Evolutionary conservation across 208 protist genomes (phyloP).

Genomic region (Acanthamoeba castellanii): DNA sequence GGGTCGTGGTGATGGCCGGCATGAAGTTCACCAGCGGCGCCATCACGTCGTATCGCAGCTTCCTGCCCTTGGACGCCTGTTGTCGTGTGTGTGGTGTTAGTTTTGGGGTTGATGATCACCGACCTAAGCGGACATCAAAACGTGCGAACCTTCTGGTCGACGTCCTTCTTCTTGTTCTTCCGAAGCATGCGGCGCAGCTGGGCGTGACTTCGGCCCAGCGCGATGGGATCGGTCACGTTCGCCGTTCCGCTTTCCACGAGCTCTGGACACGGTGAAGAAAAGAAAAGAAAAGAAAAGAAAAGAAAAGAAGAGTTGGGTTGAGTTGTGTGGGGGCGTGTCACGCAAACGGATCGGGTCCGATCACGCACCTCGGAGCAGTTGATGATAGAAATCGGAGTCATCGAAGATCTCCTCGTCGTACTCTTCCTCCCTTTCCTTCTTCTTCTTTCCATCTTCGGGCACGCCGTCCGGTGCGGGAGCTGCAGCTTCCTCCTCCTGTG

Average conservation of each 20-base stretch:
- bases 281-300: no score
- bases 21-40: slow-evolving; percentile 48
- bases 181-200: slow-evolving; percentile 45
- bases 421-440: slow-evolving; percentile 63
- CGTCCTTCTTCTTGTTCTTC: slow-evolving; percentile 73
- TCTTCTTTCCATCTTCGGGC: not conserved
- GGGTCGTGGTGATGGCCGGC: slow-evolving; percentile 4
- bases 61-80: slow-evolving; percentile 50
- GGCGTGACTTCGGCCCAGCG: slow-evolving; percentile 34
- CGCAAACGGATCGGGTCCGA: no score
- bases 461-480: not conserved
- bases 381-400: slow-evolving; percentile 82
- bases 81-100: not conserved
- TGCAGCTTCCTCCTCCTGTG: not conserved
- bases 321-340: no score
- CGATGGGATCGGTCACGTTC: slow-evolving; percentile 63
- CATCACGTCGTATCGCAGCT: slow-evolving; percentile 61
- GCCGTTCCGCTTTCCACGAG: slow-evolving; percentile 65
- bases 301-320: not conserved
- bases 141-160: not conserved
- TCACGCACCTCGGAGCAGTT: slow-evolving; percentile 71
- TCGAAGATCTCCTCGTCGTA: slow-evolving; percentile 82
- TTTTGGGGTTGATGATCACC: not conserved
- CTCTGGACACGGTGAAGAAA: not conserved
- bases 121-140: no score